Percentiles rank a stretch among this genome's conserved stretches.
phyloP scores from a whole-genome alignment of 1,284 basidiomycete genomes.

The Microbotryomycetes sp. region DNA sequence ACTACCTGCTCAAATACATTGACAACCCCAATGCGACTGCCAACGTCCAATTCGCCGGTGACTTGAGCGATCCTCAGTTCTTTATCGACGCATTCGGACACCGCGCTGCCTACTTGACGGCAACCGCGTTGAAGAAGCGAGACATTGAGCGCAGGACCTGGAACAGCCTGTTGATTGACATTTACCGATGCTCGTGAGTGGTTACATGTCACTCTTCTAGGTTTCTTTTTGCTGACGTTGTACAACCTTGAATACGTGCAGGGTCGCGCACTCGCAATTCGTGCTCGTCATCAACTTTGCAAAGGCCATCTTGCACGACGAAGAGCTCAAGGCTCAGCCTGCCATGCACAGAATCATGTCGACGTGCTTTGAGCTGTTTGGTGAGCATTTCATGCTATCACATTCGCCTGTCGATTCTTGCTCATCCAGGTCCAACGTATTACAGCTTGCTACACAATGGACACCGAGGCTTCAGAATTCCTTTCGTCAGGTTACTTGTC shows the following conservation, averaged over 20 bases:
- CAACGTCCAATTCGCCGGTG: slow-evolving; percentile 32
- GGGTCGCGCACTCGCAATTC: slow-evolving; percentile 36
- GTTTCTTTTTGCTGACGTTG: neutral
- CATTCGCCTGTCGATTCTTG: neutral
- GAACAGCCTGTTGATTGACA: slow-evolving; percentile 42
- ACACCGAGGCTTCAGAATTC: slow-evolving; percentile 39
- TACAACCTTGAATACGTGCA: neutral
- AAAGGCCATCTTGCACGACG: slow-evolving; percentile 41
- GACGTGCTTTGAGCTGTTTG: slow-evolving; percentile 37
- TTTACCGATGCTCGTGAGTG: slow-evolving; percentile 39
- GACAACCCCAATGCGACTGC: slow-evolving; percentile 37
- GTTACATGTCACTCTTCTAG: neutral
- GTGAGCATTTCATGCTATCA: slow-evolving; percentile 1
- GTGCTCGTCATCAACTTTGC: slow-evolving; percentile 42
- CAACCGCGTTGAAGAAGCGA: slow-evolving; percentile 40
- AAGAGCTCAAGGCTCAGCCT: slow-evolving; percentile 39
- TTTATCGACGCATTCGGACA: slow-evolving; percentile 43
- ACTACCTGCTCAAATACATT: slow-evolving; percentile 41
- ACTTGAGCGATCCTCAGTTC: slow-evolving; percentile 36
- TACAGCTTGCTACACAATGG: slow-evolving; percentile 31
- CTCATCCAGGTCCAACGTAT: neutral
- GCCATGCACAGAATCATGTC: slow-evolving; percentile 42
- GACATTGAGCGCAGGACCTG: slow-evolving; percentile 41
- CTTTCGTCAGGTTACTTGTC: slow-evolving; percentile 41
- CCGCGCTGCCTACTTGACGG: slow-evolving; percentile 41